Conservation (phyloP, 345 rosid genomes). For the Brassica nigra region DNA sequence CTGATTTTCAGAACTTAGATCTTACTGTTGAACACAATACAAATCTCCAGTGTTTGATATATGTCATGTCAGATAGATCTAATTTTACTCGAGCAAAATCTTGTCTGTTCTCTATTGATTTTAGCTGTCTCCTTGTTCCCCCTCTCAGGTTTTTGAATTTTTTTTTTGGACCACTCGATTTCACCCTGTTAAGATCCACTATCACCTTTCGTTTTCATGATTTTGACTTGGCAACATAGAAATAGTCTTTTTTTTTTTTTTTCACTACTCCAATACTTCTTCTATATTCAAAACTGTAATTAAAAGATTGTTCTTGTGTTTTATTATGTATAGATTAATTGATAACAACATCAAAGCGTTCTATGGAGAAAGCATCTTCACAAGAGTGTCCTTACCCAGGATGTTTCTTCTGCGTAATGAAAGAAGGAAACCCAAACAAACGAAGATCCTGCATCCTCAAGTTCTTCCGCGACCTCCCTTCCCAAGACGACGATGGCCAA, state of each 20-base stretch:
- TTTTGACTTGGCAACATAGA: slow-evolving; percentile 20
- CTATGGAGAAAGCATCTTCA: slow-evolving; percentile 81
- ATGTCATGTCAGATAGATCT: slow-evolving; percentile 24
- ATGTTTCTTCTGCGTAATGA: slow-evolving; percentile 98
- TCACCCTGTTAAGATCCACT: slow-evolving; percentile 34
- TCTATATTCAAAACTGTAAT: neutral
- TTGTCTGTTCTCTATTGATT: slow-evolving; percentile 17
- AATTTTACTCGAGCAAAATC: slow-evolving; percentile 14
- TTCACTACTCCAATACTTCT: neutral
- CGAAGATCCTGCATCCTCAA: slow-evolving; percentile 87
- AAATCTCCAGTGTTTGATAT: slow-evolving; percentile 1
- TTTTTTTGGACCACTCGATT: slow-evolving; percentile 22
- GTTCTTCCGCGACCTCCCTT: slow-evolving; percentile 93
- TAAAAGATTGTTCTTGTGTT: neutral
- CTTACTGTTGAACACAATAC: slow-evolving; percentile 28
- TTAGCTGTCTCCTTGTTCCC: slow-evolving; percentile 29
- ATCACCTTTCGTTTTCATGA: slow-evolving; percentile 39
- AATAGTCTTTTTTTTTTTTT: neutral
- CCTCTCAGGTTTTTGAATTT: neutral
- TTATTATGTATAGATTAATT: slow-evolving; percentile 17
- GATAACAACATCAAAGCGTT: slow-evolving; percentile 9
- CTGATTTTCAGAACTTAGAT: slow-evolving; percentile 40
- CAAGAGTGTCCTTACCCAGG: slow-evolving; percentile 98
- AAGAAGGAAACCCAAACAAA: slow-evolving; percentile 97
- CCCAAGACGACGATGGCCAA: slow-evolving; percentile 94